Evolutionary conservation across 2,329 filamentous ascomycete genomes (phyloP).

Genomic region (Metarhizium robertsii): DNA sequence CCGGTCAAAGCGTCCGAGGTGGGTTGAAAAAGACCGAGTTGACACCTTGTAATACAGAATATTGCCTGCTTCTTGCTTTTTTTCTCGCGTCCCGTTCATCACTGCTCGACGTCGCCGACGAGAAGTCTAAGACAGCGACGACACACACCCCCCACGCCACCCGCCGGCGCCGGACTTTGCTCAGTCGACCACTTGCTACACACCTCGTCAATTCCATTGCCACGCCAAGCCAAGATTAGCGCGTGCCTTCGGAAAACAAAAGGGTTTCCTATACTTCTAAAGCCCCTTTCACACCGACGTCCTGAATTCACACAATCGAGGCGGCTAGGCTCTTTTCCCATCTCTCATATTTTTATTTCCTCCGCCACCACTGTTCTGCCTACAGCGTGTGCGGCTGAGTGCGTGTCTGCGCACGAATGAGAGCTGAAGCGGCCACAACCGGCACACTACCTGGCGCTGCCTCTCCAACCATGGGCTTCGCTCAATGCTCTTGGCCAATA

Average conservation of each 20-base stretch:
- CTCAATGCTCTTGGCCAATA: constrained; percentile 46
- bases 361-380: constrained; percentile 2
- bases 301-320: not conserved
- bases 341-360: not conserved
- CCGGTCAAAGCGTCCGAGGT: no score
- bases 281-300: not conserved
- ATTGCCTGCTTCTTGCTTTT: no score
- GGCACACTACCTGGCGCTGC: constrained; percentile 7
- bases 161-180: not conserved
- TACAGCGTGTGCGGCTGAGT: constrained; percentile 1
- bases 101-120: not conserved
- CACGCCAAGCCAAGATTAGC: not conserved
- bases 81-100: not conserved
- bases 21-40: no score
- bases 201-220: not conserved
- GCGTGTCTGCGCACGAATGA: not conserved
- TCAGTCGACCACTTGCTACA: not conserved
- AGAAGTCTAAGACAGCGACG: not conserved
- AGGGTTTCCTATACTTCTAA: not conserved
- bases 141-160: not conserved
- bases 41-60: no score
- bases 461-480: constrained; percentile 33
- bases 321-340: not conserved
- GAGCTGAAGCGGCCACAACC: not conserved
- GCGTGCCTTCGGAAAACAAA: not conserved